phyloP scores from a whole-genome alignment of 2,329 filamentous ascomycete genomes.

The Exophiala spinifera region DNA sequence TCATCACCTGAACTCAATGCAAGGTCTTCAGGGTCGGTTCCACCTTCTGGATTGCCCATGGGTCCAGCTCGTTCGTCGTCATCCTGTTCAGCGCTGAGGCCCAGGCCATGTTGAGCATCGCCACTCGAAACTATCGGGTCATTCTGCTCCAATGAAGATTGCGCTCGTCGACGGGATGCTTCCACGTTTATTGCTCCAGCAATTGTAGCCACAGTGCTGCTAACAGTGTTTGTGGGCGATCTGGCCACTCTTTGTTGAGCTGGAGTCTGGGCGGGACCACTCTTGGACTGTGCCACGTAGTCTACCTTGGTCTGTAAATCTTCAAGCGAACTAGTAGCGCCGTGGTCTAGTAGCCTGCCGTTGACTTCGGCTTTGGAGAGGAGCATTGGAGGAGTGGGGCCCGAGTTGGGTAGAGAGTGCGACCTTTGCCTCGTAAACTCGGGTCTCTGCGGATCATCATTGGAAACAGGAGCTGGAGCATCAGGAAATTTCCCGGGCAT shows the following conservation, averaged over 20 bases:
- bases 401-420: slow-evolving; percentile 18
- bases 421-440: slow-evolving; percentile 15
- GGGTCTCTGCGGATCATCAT: slow-evolving; percentile 8
- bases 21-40: slow-evolving; percentile 12
- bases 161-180: slow-evolving; percentile 19
- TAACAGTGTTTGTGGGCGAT: slow-evolving; percentile 12
- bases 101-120: background rate
- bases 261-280: background rate
- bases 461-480: background rate
- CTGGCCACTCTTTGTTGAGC: background rate
- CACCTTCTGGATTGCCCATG: background rate
- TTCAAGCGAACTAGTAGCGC: background rate
- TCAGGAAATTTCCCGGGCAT: slow-evolving; percentile 25
- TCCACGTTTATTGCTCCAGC: slow-evolving; percentile 28
- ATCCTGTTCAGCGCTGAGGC: slow-evolving; percentile 6
- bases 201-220: slow-evolving; percentile 26
- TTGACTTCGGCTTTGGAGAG: background rate
- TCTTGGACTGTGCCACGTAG: background rate
- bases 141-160: slow-evolving; percentile 1
- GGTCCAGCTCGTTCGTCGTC: slow-evolving; percentile 1
- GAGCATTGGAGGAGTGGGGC: slow-evolving; percentile 1
- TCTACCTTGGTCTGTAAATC: background rate
- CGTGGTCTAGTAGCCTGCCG: background rate
- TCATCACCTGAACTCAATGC: slow-evolving; percentile 16
- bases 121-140: background rate